Evolutionary conservation across 2,329 filamentous ascomycete species (phyloP).

Genomic region (Thielaviopsis euricoi): DNA sequence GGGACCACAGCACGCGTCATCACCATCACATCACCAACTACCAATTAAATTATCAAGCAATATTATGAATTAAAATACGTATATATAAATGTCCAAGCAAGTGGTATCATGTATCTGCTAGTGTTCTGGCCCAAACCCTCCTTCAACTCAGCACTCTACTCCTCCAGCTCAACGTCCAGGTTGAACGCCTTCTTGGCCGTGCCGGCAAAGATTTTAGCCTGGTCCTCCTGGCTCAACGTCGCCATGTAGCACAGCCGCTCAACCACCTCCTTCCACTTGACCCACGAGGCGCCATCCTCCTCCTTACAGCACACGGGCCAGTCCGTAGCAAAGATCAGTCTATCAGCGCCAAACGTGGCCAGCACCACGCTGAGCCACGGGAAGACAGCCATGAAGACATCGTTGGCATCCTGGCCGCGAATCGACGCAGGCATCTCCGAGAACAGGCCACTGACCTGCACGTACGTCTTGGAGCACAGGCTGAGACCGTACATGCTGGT

Average conservation of each 20-base stretch:
- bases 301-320: constrained; percentile 72
- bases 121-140: too few relatives aligned
- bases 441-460: constrained; percentile 84
- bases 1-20: too few relatives aligned
- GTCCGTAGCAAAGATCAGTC: constrained; percentile 82
- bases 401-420: constrained; percentile 29
- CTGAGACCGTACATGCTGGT: constrained; percentile 51
- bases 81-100: background rate
- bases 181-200: constrained; percentile 57
- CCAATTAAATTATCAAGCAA: background rate
- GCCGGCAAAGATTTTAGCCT: constrained; percentile 52
- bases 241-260: constrained; percentile 49
- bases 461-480: constrained; percentile 50
- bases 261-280: constrained; percentile 58
- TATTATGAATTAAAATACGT: background rate
- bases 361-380: constrained; percentile 61
- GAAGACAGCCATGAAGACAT: constrained; percentile 45
- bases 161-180: constrained; percentile 9
- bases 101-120: background rate
- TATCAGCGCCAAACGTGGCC: constrained; percentile 49
- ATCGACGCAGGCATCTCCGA: constrained; percentile 53
- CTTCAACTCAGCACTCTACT: background rate
- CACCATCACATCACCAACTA: too few relatives aligned
- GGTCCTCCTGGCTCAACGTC: constrained; percentile 41
- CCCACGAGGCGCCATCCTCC: constrained; percentile 45